Evolutionary conservation across 495 filamentous ascomycete species (phyloP), one percentile per base, ranked within the genome.

Genomic region (Penicillium atrosanguineum): DNA sequence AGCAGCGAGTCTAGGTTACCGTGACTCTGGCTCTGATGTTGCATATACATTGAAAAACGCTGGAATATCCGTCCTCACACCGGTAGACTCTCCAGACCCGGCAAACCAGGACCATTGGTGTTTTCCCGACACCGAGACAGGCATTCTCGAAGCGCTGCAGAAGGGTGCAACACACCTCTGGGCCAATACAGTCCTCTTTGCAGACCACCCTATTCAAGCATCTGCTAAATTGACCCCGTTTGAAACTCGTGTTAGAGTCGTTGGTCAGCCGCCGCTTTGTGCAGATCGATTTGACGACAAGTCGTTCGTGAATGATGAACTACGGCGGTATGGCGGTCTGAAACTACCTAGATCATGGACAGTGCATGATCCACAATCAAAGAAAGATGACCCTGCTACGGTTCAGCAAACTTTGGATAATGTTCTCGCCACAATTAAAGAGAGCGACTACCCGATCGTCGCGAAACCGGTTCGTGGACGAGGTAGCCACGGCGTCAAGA

Each of bases 241-340:
- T n/a, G 59, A 64, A 29, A 46, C 41, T 14, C 8, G 38, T 14
- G n/a, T 71, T 4, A 48, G 37, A 9, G 61, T 73, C 9, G 34
- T 70, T 20, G 70, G 64, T 7, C 70, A 73, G 44, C 66, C 66
- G 4, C 68, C 70, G 5, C 39, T 45, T 12, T 56, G 69, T n/a
- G 68, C 65, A 2, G 68, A 73, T 50, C 38, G 44, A n/a, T 71
- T 56, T 23, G 70, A 73, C 31, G 70, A 71, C 44, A 73, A 73
- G 56, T 57, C 65, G 9, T 67, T 65, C 50, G 44, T 67, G 21
- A 73, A 73, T 52, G 58, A 62, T 43, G 31, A 56, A 3, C 43
- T 73, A 8, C 56, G 66, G 1, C 46, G 56, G 14, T 20, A 41
- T 8, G 54, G 51, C 1, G 60, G 50, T 9, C 31, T 60, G 8